Conservation (phyloP, 129 eudicot species). For the Mikania micrantha region DNA sequence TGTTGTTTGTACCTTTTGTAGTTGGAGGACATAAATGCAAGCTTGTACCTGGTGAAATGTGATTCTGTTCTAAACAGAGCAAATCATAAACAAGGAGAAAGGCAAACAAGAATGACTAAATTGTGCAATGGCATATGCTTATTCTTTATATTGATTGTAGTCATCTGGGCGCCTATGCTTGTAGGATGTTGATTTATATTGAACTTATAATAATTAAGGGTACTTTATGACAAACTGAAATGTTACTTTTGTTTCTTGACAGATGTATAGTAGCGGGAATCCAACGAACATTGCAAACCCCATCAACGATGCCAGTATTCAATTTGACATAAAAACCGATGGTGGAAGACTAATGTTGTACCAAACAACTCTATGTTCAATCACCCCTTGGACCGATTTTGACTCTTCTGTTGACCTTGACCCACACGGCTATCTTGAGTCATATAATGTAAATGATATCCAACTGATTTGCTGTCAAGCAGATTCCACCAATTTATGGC, state of each 20-base stretch:
- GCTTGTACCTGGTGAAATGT: slow-evolving; percentile 53
- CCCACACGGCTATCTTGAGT: slow-evolving; percentile 37
- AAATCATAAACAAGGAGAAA: slow-evolving; percentile 42
- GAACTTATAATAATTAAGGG: neutral
- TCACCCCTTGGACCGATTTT: slow-evolving; percentile 33
- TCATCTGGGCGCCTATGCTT: slow-evolving; percentile 63
- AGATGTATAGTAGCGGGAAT: slow-evolving; percentile 63
- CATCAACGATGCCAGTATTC: slow-evolving; percentile 49
- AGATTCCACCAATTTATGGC: slow-evolving; percentile 47
- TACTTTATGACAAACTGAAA: neutral
- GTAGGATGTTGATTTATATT: slow-evolving; percentile 18
- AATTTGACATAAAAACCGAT: slow-evolving; percentile 34
- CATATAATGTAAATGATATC: slow-evolving; percentile 38
- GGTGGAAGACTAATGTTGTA: slow-evolving; percentile 39
- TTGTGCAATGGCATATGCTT: slow-evolving; percentile 50
- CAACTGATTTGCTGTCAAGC: slow-evolving; percentile 56
- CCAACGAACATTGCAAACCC: slow-evolving; percentile 58
- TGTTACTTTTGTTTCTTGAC: neutral
- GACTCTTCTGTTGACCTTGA: slow-evolving; percentile 32
- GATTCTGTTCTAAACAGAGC: slow-evolving; percentile 43
- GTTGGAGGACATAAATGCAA: slow-evolving; percentile 61
- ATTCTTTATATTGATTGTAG: slow-evolving; percentile 37
- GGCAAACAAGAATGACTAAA: slow-evolving; percentile 42
- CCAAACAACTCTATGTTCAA: slow-evolving; percentile 46
- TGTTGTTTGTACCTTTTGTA: neutral